phyloP scores from a whole-genome alignment of 2,329 filamentous ascomycete genomes.

The Aureobasidium namibiae region DNA sequence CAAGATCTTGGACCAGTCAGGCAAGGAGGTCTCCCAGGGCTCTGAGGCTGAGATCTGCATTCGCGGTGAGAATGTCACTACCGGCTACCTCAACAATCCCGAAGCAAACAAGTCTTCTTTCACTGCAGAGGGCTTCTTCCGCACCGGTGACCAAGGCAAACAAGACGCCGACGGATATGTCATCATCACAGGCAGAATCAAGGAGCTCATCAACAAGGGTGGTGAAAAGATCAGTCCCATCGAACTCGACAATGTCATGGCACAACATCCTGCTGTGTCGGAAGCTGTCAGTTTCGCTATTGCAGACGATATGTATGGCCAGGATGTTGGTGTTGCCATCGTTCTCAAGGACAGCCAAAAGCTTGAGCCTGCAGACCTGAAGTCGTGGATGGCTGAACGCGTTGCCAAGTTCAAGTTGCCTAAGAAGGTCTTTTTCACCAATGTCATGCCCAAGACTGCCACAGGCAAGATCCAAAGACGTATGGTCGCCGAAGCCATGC shows the following conservation, averaged over 20 bases:
- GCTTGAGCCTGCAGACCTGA: constrained; percentile 52
- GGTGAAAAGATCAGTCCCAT: constrained; percentile 87
- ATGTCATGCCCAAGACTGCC: constrained; percentile 84
- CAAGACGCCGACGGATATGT: constrained; percentile 73
- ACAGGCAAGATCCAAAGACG: constrained; percentile 82
- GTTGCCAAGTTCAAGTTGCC: constrained; percentile 80
- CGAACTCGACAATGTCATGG: constrained; percentile 74
- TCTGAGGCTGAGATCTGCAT: constrained; percentile 76
- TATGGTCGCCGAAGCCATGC: constrained; percentile 79
- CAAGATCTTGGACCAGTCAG: constrained; percentile 63
- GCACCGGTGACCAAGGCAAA: constrained; percentile 80
- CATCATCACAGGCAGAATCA: constrained; percentile 83
- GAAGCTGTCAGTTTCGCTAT: constrained; percentile 81
- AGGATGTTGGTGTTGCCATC: constrained; percentile 70
- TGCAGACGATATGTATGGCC: constrained; percentile 73
- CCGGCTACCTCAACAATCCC: constrained; percentile 77
- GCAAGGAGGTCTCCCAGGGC: constrained; percentile 60
- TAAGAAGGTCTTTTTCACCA: constrained; percentile 64
- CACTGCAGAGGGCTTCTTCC: constrained; percentile 70
- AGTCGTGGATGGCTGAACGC: constrained; percentile 58
- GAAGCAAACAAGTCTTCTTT: constrained; percentile 67
- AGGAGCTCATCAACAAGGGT: constrained; percentile 86
- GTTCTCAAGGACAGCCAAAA: constrained; percentile 59
- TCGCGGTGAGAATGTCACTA: constrained; percentile 72
- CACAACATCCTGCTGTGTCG: constrained; percentile 61